Conservation (phyloP, 1,139 yeast genomes). For the Hansenula sp. region DNA sequence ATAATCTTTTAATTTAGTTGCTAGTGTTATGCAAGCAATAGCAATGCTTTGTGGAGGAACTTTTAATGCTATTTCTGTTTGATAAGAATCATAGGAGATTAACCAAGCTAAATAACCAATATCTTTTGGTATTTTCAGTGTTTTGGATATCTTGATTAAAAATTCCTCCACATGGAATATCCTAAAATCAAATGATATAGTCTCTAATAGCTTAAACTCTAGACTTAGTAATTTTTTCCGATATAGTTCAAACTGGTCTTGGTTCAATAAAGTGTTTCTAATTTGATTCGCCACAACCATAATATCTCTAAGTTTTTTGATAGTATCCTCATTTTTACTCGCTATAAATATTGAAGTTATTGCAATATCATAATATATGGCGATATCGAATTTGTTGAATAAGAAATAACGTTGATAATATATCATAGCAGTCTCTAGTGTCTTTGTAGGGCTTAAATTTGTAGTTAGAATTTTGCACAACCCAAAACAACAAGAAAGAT, state of each 20-base stretch:
- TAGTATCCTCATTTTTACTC: conserved; percentile 82
- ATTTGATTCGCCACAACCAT: conserved; percentile 27
- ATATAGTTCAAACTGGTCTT: conserved; percentile 39
- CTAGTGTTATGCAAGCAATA: conserved; percentile 54
- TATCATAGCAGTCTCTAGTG: conserved; percentile 63
- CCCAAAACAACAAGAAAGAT: background rate
- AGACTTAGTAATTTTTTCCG: conserved; percentile 48
- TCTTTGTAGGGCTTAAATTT: conserved; percentile 45
- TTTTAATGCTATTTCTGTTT: conserved; percentile 66
- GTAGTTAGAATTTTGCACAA: background rate
- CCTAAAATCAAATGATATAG: conserved; percentile 72
- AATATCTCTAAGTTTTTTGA: conserved; percentile 66
- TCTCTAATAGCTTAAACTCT: conserved; percentile 73
- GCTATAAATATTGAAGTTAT: conserved; percentile 76
- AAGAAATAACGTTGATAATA: conserved; percentile 70
- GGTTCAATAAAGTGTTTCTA: conserved; percentile 23
- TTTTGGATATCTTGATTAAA: conserved; percentile 63
- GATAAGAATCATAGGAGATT: conserved; percentile 67
- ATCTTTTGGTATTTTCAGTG: conserved; percentile 40
- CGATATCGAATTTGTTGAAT: conserved; percentile 52
- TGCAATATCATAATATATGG: conserved; percentile 48
- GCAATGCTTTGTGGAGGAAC: conserved; percentile 83
- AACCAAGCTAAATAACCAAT: conserved; percentile 66
- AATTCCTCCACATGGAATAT: conserved; percentile 61
- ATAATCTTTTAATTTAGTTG: conserved; percentile 33